Base-by-base conservation (phyloP, 257 asterid genomes). In the Primulina tabacum region DNA sequence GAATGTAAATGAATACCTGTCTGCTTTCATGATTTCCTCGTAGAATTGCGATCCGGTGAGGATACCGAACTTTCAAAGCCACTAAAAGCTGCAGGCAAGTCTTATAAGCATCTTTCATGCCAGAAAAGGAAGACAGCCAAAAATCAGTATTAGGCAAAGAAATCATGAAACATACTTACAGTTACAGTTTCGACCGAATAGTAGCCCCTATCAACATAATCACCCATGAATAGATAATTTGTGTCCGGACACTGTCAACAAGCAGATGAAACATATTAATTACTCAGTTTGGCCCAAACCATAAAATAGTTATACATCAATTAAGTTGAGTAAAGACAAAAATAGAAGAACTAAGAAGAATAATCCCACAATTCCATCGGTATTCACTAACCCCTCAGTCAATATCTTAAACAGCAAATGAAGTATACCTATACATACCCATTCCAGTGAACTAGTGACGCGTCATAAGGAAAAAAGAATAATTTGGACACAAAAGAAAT, bases 1-100 rank as follows among this genome's bases (percentile, higher is more conserved):
- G 32, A 20, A 64, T 38, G 10, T 67, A 53, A 40, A 38, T 50
- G 18, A 26, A 20, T 73, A 87, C 93, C 90, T 85, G 93, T 72
- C 90, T 81, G 47, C 93, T 87, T 74, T 87, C 93, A 80, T 87
- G 93, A 83, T 87, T 87, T 75, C 90, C 94, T 65, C 94, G 77
- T 64, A 87, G 94, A 79, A 87, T 87, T 16, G 94, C 85, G 71
- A 87, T 81, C 55, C 94, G 88, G 38, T 87, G 89, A 37, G 90
- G 85, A 85, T 87, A 80, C 14, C 90, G 90, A 75, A 87, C 90
- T 87, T 87, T 87, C 75, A 87, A 71, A 64, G 90, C 77, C 70
- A 87, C 88, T 75, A 87, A 74, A 71, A 86, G 92, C 92, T 86
- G 86, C 75, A 69, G 57, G 50, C 20, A 61, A 73, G 58, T 37